These are phyloP conservation scores for Spongiforma sp. DNA, from an alignment of 1,284 basidiomycete species.

Conservation along the genomic window DNA sequence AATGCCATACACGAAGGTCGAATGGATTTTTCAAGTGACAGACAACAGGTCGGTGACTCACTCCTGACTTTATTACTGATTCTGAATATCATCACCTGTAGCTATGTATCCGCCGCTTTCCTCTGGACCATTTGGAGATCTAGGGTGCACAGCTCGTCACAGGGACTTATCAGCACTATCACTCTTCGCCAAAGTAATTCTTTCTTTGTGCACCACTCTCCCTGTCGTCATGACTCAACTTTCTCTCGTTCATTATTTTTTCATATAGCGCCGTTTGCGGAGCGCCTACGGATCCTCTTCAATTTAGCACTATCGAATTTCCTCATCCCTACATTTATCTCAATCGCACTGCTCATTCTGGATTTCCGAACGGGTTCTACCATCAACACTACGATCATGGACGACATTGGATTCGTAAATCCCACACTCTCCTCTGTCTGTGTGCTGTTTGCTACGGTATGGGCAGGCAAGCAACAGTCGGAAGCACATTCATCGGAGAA, in stretches of 20 bases:
- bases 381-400: too few species aligned
- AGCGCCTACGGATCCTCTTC: background rate
- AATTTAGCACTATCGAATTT: background rate
- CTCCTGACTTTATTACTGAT: too few species aligned
- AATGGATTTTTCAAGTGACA: slow-evolving; percentile 36
- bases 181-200: too few species aligned
- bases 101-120: too few species aligned
- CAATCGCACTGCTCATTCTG: background rate
- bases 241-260: background rate
- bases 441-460: background rate
- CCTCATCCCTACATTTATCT: background rate
- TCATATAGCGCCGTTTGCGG: background rate
- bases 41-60: background rate
- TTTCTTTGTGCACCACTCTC: too few species aligned
- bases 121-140: too few species aligned
- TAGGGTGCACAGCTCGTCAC: too few species aligned
- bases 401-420: too few species aligned
- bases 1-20: slow-evolving; percentile 37
- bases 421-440: background rate
- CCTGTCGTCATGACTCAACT: background rate
- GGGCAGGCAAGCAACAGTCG: background rate
- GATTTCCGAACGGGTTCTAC: too few species aligned
- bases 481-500: too few species aligned
- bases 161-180: too few species aligned
- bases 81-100: too few species aligned